Evolutionary conservation across 805 yeast genomes (phyloP), one percentile per base, ranked within the genome.

Genomic region (Wickerhamomyces tratensis): DNA sequence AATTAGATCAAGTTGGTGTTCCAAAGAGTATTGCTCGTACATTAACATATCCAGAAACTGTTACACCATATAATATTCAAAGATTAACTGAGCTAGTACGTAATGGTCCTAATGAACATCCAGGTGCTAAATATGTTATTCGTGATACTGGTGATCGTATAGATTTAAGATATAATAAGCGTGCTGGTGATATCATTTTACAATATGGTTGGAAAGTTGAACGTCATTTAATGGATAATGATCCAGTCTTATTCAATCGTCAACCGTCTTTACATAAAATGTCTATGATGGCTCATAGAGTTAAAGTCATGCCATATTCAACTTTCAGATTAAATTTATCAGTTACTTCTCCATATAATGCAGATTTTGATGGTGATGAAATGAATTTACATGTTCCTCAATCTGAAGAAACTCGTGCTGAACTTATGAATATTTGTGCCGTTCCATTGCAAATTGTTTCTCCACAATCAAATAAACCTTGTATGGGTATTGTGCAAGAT

Each of bases 251-350:
- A 56, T 93, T 93, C 74, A 93, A 93, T 64, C 95, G 99, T 74
- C 99, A 93, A 71, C 99, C 99, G 40, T 93, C 98, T 38, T 74
- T 93, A 64, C 99, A 93, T 70, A 93, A 94, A 65, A 93, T 93
- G 98, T 91, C 98, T 43, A 93, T 93, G 98, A 93, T 93, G 98
- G 95, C 96, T 14, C 99, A 93, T 63, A 77, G 96, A 67, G 98
- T 93, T 34, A 88, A 86, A 61, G 98, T 93, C 39, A 88, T 93
- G 96, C 99, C 99, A 11, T 93, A 88, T 61, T 89, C 98, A 7
- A 93, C 99, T 0, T 93, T 93, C 73, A 78, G 99, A 69, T 73
- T 93, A 69, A 93, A 93, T 60, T 71, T 93, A 61, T 93, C 98
- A 26, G 98, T 93, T 38, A 93, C 98, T 0, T 87, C 98, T 15